Conservation (phyloP, 2,329 filamentous ascomycete genomes). For the Aureobasidium subglaciale region DNA sequence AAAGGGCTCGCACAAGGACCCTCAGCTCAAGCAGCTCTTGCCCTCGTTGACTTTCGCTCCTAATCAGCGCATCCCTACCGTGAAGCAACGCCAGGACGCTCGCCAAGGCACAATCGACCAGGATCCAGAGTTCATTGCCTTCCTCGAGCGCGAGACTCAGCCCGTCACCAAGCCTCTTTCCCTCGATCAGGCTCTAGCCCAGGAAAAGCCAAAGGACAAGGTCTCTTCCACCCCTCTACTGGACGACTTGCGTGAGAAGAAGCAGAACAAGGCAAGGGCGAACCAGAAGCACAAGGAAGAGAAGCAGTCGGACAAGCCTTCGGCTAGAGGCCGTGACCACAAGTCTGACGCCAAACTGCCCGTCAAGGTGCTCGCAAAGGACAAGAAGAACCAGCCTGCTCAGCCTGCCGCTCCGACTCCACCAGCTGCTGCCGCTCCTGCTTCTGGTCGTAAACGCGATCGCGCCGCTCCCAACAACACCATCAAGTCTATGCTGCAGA, state of each 20-base stretch:
- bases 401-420: slow-evolving; percentile 25
- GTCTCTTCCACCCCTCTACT: slow-evolving; percentile 81
- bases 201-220: slow-evolving; percentile 41
- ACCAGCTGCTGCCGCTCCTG: slow-evolving; percentile 7
- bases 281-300: slow-evolving; percentile 30
- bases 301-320: slow-evolving; percentile 34
- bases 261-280: slow-evolving; percentile 60
- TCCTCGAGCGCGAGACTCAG: slow-evolving; percentile 80
- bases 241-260: slow-evolving; percentile 85
- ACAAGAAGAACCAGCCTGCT: slow-evolving; percentile 28
- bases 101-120: slow-evolving; percentile 94
- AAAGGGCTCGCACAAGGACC: slow-evolving; percentile 64
- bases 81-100: slow-evolving; percentile 68
- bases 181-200: slow-evolving; percentile 42
- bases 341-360: slow-evolving; percentile 21
- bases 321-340: slow-evolving; percentile 27
- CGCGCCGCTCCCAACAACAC: slow-evolving; percentile 43
- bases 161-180: slow-evolving; percentile 50
- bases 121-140: slow-evolving; percentile 90
- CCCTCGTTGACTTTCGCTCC: slow-evolving; percentile 75
- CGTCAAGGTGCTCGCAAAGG: slow-evolving; percentile 46
- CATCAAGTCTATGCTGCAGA: slow-evolving; percentile 50
- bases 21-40: slow-evolving; percentile 63
- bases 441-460: slow-evolving; percentile 45
- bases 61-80: slow-evolving; percentile 73